A percentile compares a stretch with the other conserved stretches of the same genome.
Evolutionary conservation across 31 red algal species (phyloP).

Genomic region (Endocladia muricata): DNA sequence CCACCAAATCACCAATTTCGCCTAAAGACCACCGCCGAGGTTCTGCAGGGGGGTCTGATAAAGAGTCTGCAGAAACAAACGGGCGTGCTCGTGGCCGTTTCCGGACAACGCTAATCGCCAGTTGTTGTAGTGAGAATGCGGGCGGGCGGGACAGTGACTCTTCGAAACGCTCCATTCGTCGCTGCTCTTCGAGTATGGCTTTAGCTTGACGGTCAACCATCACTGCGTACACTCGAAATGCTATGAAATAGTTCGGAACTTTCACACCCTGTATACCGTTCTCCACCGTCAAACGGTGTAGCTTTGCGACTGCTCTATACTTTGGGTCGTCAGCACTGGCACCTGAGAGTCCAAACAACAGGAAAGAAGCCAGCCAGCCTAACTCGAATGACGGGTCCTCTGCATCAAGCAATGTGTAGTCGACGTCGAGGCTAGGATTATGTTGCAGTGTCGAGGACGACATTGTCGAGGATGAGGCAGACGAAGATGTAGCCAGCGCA

Average conservation of each 20-base stretch:
- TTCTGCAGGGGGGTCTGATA: background rate
- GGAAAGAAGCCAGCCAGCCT: slow-evolving; percentile 14
- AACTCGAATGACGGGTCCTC: slow-evolving; percentile 23
- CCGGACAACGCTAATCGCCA: background rate
- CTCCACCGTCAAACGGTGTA: slow-evolving; percentile 25
- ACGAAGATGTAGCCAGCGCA: no score
- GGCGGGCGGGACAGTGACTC: background rate
- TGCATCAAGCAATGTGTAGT: slow-evolving; percentile 36
- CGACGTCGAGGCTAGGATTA: slow-evolving; percentile 37
- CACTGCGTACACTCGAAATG: slow-evolving; percentile 19
- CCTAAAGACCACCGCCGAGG: background rate
- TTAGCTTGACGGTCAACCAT: slow-evolving; percentile 41
- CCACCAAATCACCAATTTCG: background rate
- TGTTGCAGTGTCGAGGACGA: background rate
- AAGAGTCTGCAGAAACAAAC: background rate
- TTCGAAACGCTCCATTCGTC: background rate
- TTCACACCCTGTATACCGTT: slow-evolving; percentile 42
- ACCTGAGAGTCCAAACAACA: slow-evolving; percentile 23
- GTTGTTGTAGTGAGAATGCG: background rate
- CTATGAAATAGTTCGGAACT: slow-evolving; percentile 27
- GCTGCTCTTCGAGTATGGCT: background rate
- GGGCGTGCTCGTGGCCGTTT: background rate
- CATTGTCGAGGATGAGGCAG: background rate
- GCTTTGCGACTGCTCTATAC: slow-evolving; percentile 44
- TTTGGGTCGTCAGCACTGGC: slow-evolving; percentile 22